Conservation (phyloP, 1,284 basidiomycete species). For the Chalciporus sp. region DNA sequence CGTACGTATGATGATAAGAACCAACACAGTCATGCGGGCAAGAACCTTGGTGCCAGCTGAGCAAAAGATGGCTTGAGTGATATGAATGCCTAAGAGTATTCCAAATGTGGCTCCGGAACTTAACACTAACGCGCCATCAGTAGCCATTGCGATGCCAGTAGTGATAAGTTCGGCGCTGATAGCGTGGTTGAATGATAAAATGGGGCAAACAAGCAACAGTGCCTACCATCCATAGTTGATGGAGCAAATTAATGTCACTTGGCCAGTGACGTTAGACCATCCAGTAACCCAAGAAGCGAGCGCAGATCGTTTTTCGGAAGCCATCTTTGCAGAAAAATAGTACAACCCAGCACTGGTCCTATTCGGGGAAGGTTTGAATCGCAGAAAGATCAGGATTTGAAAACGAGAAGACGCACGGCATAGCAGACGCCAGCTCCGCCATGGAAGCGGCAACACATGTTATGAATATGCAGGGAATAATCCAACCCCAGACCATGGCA, state of each 20-base stretch:
- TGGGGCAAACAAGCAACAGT: neutral
- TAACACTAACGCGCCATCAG: constrained; percentile 51
- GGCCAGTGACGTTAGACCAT: constrained; percentile 60
- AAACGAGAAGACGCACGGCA: constrained; percentile 58
- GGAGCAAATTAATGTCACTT: constrained; percentile 63
- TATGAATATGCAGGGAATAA: constrained; percentile 69
- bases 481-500: constrained; percentile 75
- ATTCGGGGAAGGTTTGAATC: neutral
- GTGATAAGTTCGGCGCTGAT: constrained; percentile 65
- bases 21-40: too few relatives aligned
- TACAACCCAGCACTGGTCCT: constrained; percentile 70
- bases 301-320: constrained; percentile 54
- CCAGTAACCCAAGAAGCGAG: constrained; percentile 69
- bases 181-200: neutral
- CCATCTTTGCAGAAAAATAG: constrained; percentile 70
- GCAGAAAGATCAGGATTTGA: neutral
- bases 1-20: too few relatives aligned
- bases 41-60: too few relatives aligned
- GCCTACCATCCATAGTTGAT: constrained; percentile 66
- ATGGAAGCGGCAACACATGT: constrained; percentile 61
- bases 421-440: constrained; percentile 70
- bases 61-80: too few relatives aligned
- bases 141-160: constrained; percentile 61
- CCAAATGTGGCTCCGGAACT: constrained; percentile 61
- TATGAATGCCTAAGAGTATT: constrained; percentile 40